Conservation (phyloP, 306 rosid species). For the Glycine tomentella region DNA sequence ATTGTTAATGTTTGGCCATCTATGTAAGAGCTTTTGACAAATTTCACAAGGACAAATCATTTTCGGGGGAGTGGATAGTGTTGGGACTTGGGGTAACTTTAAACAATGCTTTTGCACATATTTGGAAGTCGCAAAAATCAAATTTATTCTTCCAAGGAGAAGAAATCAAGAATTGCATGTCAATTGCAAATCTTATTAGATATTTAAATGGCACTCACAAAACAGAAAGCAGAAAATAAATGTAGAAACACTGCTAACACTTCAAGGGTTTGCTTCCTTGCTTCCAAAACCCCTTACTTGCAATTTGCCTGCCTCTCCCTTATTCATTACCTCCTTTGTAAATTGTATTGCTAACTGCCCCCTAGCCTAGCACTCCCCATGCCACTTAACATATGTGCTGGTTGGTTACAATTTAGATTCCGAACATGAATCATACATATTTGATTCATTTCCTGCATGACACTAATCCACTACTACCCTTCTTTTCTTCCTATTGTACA, state of each 20-base stretch:
- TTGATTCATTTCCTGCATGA: too few species aligned
- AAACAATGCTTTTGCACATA: background rate
- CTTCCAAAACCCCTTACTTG: background rate
- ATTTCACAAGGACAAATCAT: background rate
- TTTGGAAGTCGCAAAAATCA: background rate
- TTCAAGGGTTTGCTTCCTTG: background rate
- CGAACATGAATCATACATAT: too few species aligned
- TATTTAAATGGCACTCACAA: background rate
- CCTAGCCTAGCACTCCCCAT: too few species aligned
- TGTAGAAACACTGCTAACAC: background rate
- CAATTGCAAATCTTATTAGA: background rate
- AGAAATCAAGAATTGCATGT: background rate
- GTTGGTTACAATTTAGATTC: too few species aligned
- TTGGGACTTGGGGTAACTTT: background rate
- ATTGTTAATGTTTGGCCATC: background rate
- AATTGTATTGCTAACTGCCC: too few species aligned
- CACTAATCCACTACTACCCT: too few species aligned
- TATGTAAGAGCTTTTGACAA: background rate
- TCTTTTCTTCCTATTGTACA: too few species aligned
- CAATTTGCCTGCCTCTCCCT: too few species aligned
- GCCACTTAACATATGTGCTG: too few species aligned
- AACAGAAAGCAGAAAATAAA: background rate
- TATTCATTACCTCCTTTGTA: too few species aligned
- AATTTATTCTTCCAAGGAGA: conserved; percentile 1
- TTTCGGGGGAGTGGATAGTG: background rate